A percentile compares a stretch with the other conserved stretches of the same genome.
Evolutionary conservation across 441 rosid species (phyloP).

Genomic region (Erodium texanum): DNA sequence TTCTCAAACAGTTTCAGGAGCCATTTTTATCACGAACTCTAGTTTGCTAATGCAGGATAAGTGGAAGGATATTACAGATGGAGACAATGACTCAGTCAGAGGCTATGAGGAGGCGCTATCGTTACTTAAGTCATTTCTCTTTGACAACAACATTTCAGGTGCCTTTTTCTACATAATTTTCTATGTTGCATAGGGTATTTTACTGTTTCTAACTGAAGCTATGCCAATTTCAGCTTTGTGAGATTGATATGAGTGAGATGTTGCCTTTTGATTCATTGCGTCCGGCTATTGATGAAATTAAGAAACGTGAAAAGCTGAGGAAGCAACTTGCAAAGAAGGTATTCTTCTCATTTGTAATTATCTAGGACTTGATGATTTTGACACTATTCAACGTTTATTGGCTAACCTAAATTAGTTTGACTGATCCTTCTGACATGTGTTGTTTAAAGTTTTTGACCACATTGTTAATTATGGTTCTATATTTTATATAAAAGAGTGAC

Average conservation of each 20-base stretch:
- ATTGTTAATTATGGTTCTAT: not conserved
- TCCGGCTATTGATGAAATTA: constrained; percentile 82
- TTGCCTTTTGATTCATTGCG: constrained; percentile 54
- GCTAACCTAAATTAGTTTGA: too few species aligned
- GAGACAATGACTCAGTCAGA: constrained; percentile 81
- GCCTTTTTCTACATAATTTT: constrained; percentile 9
- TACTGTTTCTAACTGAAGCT: constrained; percentile 8
- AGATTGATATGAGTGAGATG: constrained; percentile 63
- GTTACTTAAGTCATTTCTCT: constrained; percentile 84
- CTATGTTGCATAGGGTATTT: constrained; percentile 5
- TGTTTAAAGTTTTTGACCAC: not conserved
- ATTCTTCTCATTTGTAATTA: not conserved
- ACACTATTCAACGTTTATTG: not conserved
- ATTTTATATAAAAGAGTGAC: not conserved
- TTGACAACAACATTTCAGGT: constrained; percentile 84
- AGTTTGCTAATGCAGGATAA: constrained; percentile 40
- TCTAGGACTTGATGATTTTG: not conserved
- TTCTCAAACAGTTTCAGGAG: not conserved
- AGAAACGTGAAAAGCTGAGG: constrained; percentile 77
- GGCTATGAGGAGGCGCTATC: constrained; percentile 75
- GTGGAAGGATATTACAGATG: constrained; percentile 70
- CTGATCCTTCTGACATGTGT: not conserved
- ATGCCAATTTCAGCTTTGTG: constrained; percentile 61
- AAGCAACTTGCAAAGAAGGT: constrained; percentile 75
- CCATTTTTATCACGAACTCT: not conserved